These are phyloP conservation scores for Dendrobium officinale DNA, from an alignment of 106 monocot species.

Conservation along the genomic window DNA sequence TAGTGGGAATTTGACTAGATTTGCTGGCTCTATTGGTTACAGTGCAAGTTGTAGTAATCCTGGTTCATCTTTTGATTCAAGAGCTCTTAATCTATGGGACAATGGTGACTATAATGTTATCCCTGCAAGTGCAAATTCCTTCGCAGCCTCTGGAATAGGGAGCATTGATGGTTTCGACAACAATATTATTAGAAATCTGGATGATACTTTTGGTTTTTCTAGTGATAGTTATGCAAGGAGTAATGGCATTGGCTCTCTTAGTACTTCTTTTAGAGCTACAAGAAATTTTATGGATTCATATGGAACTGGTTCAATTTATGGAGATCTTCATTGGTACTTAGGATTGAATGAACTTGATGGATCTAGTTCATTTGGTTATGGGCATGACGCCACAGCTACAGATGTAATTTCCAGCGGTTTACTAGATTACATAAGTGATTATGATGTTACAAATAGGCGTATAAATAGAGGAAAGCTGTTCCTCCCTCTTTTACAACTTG, in stretches of 20 bases:
- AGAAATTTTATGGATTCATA: slow-evolving; percentile 41
- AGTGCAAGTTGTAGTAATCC: slow-evolving; percentile 28
- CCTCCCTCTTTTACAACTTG: neutral
- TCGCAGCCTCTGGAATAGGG: slow-evolving; percentile 27
- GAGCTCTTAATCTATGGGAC: slow-evolving; percentile 46
- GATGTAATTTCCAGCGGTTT: slow-evolving; percentile 32
- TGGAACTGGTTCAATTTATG: slow-evolving; percentile 55
- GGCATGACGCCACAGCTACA: slow-evolving; percentile 27
- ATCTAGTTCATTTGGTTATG: slow-evolving; percentile 37
- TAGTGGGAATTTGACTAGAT: slow-evolving; percentile 42
- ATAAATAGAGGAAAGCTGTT: slow-evolving; percentile 56
- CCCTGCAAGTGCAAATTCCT: slow-evolving; percentile 30
- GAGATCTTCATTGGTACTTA: slow-evolving; percentile 65
- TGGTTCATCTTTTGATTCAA: slow-evolving; percentile 43
- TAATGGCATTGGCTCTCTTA: slow-evolving; percentile 21
- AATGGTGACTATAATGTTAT: slow-evolving; percentile 33
- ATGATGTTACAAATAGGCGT: slow-evolving; percentile 48
- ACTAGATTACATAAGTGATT: slow-evolving; percentile 44
- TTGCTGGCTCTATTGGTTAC: slow-evolving; percentile 33
- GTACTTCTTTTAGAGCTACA: slow-evolving; percentile 20
- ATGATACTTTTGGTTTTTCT: slow-evolving; percentile 27
- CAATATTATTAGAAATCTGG: slow-evolving; percentile 9
- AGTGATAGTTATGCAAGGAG: slow-evolving; percentile 23
- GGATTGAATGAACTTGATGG: slow-evolving; percentile 45
- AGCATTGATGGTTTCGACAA: slow-evolving; percentile 23